These are phyloP conservation scores for Penicillium macrosclerotiorum DNA, from an alignment of 495 filamentous ascomycete species.

Conservation along the genomic window DNA sequence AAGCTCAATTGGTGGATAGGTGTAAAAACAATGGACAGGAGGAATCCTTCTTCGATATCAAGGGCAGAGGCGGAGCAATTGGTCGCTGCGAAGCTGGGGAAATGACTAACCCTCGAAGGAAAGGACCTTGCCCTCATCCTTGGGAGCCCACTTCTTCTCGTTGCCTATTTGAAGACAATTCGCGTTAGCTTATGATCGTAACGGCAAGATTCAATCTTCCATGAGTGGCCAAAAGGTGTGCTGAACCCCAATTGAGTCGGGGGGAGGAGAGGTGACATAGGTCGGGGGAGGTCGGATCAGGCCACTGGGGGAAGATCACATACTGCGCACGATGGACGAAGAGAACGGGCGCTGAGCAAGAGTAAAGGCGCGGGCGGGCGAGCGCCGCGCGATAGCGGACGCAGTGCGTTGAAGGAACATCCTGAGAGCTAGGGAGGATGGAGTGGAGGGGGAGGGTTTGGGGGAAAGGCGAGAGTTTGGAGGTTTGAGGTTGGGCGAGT, in stretches of 20 bases:
- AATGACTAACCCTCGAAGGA: conserved; percentile 44
- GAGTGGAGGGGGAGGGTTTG: conserved; percentile 24
- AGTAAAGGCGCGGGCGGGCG: conserved; percentile 56
- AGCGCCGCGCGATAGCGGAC: conserved; percentile 68
- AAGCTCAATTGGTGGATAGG: conserved; percentile 4
- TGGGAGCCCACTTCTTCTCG: conserved; percentile 35
- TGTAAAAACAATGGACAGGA: neutral
- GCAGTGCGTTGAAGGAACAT: conserved; percentile 87
- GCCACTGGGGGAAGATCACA: conserved; percentile 32
- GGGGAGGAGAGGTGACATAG: conserved; percentile 10
- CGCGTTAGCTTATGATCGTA: conserved; percentile 27
- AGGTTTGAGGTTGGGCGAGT: conserved; percentile 43
- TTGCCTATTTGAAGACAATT: conserved; percentile 26
- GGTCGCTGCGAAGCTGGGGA: conserved; percentile 8
- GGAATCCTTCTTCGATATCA: neutral
- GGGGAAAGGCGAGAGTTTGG: conserved; percentile 34
- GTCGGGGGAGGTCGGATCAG: conserved; percentile 26
- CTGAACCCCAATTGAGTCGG: conserved; percentile 20
- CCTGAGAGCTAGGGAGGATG: conserved; percentile 32
- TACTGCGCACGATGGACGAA: conserved; percentile 48
- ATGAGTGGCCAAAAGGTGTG: neutral
- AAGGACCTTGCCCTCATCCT: conserved; percentile 44
- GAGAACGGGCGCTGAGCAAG: conserved; percentile 45
- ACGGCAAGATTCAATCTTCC: neutral
- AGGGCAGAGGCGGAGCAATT: conserved; percentile 10